Conservation (phyloP, 2,329 filamentous ascomycete genomes). For the Cladosporium colombiae region DNA sequence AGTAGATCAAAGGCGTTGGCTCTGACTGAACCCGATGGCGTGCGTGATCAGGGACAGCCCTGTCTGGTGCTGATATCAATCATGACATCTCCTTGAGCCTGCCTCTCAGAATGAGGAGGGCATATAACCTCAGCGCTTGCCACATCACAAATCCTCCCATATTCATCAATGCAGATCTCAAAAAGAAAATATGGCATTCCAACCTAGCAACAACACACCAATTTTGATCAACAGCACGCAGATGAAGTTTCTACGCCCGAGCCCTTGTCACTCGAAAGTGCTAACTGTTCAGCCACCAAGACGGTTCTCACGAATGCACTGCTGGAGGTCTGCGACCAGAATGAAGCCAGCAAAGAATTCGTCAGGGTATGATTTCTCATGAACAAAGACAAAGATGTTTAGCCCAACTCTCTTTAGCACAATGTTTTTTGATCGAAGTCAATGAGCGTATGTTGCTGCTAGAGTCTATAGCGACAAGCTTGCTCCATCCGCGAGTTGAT, state of each 20-base stretch:
- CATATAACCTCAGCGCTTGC: too few species aligned
- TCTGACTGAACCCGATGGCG: too few species aligned
- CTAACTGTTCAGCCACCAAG: not conserved
- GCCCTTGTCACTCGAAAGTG: not conserved
- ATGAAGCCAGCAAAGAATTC: not conserved
- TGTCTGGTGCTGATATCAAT: too few species aligned
- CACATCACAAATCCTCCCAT: not conserved
- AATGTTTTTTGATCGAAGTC: not conserved
- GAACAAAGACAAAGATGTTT: not conserved
- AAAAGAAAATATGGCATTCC: not conserved
- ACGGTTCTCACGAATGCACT: too few species aligned
- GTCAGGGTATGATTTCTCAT: not conserved
- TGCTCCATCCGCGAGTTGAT: not conserved
- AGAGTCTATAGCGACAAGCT: not conserved
- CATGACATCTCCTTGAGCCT: too few species aligned
- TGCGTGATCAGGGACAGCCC: too few species aligned
- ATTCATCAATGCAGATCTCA: not conserved
- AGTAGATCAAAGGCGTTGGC: too few species aligned
- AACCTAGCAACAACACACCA: not conserved
- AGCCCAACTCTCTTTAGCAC: not conserved
- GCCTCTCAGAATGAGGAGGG: too few species aligned
- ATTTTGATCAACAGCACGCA: not conserved
- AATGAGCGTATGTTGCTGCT: not conserved
- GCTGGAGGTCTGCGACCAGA: too few species aligned
- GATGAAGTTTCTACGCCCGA: not conserved